phyloP scores from a whole-genome alignment of 2,329 filamentous ascomycete species.

The Pseudogymnoascus sp. region DNA sequence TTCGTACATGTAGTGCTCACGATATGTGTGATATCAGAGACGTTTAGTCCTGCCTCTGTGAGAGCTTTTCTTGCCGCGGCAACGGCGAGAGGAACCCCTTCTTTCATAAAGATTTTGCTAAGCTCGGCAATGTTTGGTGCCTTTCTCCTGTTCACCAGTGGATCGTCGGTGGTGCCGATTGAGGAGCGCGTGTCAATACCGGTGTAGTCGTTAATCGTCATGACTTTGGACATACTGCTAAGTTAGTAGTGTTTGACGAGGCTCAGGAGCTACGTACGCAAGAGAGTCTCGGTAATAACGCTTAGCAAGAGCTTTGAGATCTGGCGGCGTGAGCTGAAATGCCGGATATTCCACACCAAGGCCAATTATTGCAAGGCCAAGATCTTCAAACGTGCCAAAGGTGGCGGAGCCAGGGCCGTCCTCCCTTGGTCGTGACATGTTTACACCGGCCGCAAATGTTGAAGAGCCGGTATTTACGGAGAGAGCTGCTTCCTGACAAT shows the following conservation, averaged over 20 bases:
- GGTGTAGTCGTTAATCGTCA: conserved; percentile 55
- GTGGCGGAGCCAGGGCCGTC: background rate
- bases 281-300: conserved; percentile 51
- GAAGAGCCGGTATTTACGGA: background rate
- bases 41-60: conserved; percentile 42
- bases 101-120: conserved; percentile 45
- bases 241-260: background rate
- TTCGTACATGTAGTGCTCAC: conserved; percentile 62
- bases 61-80: conserved; percentile 47
- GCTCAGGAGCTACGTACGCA: conserved; percentile 39
- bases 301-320: conserved; percentile 43
- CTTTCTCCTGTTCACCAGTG: conserved; percentile 47
- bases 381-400: conserved; percentile 31
- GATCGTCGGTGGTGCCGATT: conserved; percentile 52
- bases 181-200: conserved; percentile 56
- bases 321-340: conserved; percentile 40
- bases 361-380: conserved; percentile 53
- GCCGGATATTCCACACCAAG: conserved; percentile 54
- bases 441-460: background rate
- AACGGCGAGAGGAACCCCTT: conserved; percentile 50
- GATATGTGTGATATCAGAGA: conserved; percentile 53
- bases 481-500: background rate
- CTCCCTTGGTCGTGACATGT: background rate
- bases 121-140: conserved; percentile 48
- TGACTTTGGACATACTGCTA: conserved; percentile 52